These are phyloP conservation scores for Alisma plantagoaquatica DNA, from an alignment of 106 monocot species.

Conservation along the genomic window DNA sequence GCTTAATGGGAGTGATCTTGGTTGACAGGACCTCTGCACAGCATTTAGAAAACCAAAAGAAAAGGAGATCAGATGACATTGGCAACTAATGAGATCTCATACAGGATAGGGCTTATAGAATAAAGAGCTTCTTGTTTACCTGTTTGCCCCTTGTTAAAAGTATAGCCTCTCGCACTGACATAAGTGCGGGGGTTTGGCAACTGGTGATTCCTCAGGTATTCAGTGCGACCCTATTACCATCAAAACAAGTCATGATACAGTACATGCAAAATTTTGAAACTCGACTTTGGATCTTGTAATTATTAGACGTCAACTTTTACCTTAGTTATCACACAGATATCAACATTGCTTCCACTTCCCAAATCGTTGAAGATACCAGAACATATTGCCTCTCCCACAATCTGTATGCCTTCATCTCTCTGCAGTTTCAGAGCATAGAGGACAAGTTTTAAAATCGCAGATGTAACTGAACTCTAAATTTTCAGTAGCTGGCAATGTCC, in stretches of 20 bases:
- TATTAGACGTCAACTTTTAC: constrained; percentile 13
- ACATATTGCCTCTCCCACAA: constrained; percentile 77
- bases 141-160: constrained; percentile 60
- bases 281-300: neutral
- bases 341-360: constrained; percentile 93
- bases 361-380: constrained; percentile 94
- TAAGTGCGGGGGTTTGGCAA: constrained; percentile 69
- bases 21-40: constrained; percentile 56
- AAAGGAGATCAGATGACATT: neutral
- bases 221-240: constrained; percentile 34
- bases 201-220: constrained; percentile 65
- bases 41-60: neutral
- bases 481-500: too few relatives aligned
- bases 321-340: constrained; percentile 92
- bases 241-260: neutral
- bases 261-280: neutral
- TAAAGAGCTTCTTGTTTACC: constrained; percentile 19
- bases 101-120: neutral
- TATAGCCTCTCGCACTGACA: constrained; percentile 58
- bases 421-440: constrained; percentile 10
- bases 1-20: constrained; percentile 49
- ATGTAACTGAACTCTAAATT: too few relatives aligned
- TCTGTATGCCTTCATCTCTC: constrained; percentile 78
- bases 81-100: neutral
- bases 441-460: neutral